Evolutionary conservation across 169 alveolate species (phyloP), one percentile per base, ranked within the genome.

Genomic region (Plasmodium ovale): DNA sequence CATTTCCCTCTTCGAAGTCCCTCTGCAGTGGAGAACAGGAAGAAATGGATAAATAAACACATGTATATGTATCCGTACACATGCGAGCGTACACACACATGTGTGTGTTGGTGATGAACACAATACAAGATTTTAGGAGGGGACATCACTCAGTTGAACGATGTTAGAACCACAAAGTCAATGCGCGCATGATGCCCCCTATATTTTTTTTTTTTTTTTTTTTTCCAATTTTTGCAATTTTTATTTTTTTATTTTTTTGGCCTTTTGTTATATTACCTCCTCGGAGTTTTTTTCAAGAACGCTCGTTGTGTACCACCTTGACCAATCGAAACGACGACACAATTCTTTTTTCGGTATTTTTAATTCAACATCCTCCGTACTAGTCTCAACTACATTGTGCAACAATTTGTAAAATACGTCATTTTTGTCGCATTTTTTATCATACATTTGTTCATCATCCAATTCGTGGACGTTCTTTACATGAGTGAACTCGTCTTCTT

Each of bases 251-350:
- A 49, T 56, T n/a, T 27, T 23, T 59, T n/a, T 71, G 39, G 3
- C 21, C 5, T 2, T 16, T n/a, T 12, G 29, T 21, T n/a, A 31
- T 82, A 21, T 25, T 29, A 84, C 91, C 47, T 84, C 87, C 44
- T 39, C 56, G 14, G 60, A 10, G 29, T 47, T 84, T 23, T 84
- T 69, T 49, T 23, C 73, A 70, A 68, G 51, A 42, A 84, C 72
- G 33, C 58, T 69, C 1, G 59, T 31, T 39, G 64, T 67, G 51
- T 68, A 84, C 65, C 59, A 44, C 19, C 85, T 68, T 1, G 91
- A 84, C 91, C 91, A 84, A 39, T 84, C 91, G 49, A 84, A 67
- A 53, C 91, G 84, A 23, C 87, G 84, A 58, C 91, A 84, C 14
- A 84, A 71, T 54, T 69, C 85, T 60, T 84, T 84, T 68, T 84